Percentiles rank a stretch among this genome's conserved stretches.
These are phyloP conservation scores for Sclerotinia minor DNA, from an alignment of 2,329 filamentous ascomycete species.

Conservation along the genomic window DNA sequence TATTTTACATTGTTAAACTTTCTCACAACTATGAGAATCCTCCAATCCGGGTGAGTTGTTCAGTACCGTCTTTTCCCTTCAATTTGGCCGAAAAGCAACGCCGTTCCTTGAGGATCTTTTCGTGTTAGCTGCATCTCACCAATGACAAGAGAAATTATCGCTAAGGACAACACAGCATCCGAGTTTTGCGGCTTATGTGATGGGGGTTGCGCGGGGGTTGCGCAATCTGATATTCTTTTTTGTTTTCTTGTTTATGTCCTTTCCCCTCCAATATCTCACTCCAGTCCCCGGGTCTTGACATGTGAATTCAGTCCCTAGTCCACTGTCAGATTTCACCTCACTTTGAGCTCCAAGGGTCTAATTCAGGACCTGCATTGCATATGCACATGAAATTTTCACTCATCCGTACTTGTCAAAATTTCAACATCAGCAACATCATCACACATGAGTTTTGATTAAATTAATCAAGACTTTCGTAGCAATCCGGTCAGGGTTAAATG, in stretches of 20 bases:
- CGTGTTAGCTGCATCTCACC: background rate
- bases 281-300: background rate
- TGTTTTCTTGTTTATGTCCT: background rate
- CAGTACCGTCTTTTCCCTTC: background rate
- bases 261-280: background rate
- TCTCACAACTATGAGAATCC: background rate
- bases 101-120: slow-evolving; percentile 12
- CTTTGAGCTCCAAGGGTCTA: background rate
- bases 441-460: slow-evolving; percentile 9
- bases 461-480: background rate
- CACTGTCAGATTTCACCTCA: background rate
- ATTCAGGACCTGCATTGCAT: slow-evolving; percentile 2
- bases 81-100: slow-evolving; percentile 16
- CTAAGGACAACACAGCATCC: background rate
- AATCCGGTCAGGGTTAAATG: background rate
- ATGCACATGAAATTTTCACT: background rate
- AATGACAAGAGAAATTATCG: background rate
- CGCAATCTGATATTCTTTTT: background rate
- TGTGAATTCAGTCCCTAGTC: background rate
- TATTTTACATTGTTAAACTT: background rate
- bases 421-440: slow-evolving; percentile 8
- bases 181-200: background rate
- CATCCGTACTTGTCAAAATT: background rate
- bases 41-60: slow-evolving; percentile 1
- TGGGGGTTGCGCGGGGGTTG: background rate